These are phyloP conservation scores for Phaeosphaeriaceae sp. DNA, from an alignment of 2,329 filamentous ascomycete genomes.

Conservation along the genomic window DNA sequence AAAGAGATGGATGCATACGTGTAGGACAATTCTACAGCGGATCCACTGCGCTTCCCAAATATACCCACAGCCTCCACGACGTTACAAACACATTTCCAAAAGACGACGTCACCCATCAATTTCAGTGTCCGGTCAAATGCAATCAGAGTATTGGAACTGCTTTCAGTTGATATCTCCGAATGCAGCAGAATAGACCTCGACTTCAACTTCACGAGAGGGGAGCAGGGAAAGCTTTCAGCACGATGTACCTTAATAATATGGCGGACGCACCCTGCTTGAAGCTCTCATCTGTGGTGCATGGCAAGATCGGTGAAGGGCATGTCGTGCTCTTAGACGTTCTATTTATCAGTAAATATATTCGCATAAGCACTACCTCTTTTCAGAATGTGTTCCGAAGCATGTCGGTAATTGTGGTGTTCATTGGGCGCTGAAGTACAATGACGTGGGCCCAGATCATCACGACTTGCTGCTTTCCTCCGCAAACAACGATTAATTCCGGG, in stretches of 20 bases:
- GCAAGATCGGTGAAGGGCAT: neutral
- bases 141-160: neutral
- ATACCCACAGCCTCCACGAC: neutral
- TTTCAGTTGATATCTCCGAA: neutral
- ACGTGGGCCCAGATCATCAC: too few species aligned
- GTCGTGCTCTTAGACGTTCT: neutral
- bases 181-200: neutral
- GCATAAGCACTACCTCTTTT: neutral
- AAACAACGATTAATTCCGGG: neutral
- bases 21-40: neutral
- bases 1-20: neutral
- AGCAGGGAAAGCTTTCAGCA: neutral
- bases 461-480: too few species aligned
- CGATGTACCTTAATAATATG: neutral
- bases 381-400: conserved; percentile 7
- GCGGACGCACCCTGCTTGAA: neutral
- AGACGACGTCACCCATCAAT: neutral
- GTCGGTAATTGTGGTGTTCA: conserved; percentile 11
- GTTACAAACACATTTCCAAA: neutral
- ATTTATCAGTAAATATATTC: neutral
- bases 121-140: neutral
- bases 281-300: neutral
- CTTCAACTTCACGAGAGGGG: neutral
- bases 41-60: neutral
- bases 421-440: conserved; percentile 5